A percentile compares a stretch with the other conserved stretches of the same genome.
Evolutionary conservation across 2,329 filamentous ascomycete species (phyloP).

Genomic region (Zymoseptoria ardabiliae): DNA sequence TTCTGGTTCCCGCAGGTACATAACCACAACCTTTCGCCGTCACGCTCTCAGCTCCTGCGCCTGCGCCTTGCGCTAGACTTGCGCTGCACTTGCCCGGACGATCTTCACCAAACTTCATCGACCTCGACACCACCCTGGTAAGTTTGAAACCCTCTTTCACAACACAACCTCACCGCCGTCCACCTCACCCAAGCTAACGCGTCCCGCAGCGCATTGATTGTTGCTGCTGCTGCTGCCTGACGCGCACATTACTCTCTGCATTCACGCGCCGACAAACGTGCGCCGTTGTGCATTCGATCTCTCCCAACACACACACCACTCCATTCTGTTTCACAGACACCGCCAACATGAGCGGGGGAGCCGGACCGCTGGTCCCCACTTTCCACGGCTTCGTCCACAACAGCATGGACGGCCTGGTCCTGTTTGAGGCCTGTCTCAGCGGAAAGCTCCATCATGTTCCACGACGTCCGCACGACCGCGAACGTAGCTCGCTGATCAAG

Average conservation of each 20-base stretch:
- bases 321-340: background rate
- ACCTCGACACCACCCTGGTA: conserved; percentile 6
- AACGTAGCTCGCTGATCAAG: conserved; percentile 66
- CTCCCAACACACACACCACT: background rate
- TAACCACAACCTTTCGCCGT: conserved; percentile 4
- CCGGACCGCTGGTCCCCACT: conserved; percentile 33
- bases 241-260: background rate
- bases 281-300: background rate
- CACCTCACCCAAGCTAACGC: background rate
- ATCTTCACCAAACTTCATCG: conserved; percentile 7
- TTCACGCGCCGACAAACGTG: background rate
- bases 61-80: background rate
- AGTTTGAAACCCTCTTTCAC: background rate
- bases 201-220: background rate
- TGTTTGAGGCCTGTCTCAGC: conserved; percentile 71
- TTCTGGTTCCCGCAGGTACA: conserved; percentile 19
- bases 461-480: conserved; percentile 77
- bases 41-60: background rate
- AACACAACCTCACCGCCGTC: background rate
- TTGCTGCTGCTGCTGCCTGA: background rate
- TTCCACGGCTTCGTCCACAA: conserved; percentile 35
- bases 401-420: conserved; percentile 61
- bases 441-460: conserved; percentile 68
- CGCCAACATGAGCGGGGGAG: conserved; percentile 29
- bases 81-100: background rate